Evolutionary conservation across 768 basidiomycete species (phyloP).

Genomic region (Rhodotorula toruloides): DNA sequence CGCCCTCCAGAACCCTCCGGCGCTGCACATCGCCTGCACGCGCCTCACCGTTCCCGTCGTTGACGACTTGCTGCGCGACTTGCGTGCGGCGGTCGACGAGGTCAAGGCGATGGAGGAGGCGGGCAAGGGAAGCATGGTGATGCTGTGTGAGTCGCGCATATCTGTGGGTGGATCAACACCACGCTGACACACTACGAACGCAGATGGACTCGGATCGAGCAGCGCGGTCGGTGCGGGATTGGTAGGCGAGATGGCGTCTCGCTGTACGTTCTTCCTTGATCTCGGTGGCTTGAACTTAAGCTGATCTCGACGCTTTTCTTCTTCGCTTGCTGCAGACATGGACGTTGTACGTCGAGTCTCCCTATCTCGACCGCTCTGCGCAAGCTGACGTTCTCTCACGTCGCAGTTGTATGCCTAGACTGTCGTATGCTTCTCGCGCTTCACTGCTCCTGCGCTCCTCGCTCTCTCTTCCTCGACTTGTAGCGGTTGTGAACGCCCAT

Average conservation of each 20-base stretch:
- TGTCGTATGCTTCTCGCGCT: background rate
- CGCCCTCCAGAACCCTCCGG: constrained; percentile 69
- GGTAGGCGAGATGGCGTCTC: constrained; percentile 29
- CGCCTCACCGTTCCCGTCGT: constrained; percentile 69
- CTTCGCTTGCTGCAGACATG: constrained; percentile 20
- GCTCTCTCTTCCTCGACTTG: background rate
- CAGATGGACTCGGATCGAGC: constrained; percentile 32
- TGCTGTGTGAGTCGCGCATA: constrained; percentile 53
- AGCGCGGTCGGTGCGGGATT: constrained; percentile 32
- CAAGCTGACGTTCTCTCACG: background rate
- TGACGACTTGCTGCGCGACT: constrained; percentile 74
- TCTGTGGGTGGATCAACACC: background rate
- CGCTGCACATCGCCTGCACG: constrained; percentile 89
- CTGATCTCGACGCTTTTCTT: background rate
- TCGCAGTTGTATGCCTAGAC: constrained; percentile 28
- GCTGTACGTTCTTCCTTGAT: constrained; percentile 18
- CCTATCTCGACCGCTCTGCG: too few relatives aligned
- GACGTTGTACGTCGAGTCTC: constrained; percentile 31
- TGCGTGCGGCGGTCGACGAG: constrained; percentile 69
- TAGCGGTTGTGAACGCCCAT: too few relatives aligned
- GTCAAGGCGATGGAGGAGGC: constrained; percentile 57
- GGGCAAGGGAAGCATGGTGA: constrained; percentile 75
- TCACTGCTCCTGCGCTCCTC: background rate
- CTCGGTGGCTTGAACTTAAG: background rate
- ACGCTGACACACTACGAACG: too few relatives aligned